Percentiles rank a stretch among this genome's conserved stretches.
phyloP scores from a whole-genome alignment of 2,329 filamentous ascomycete genomes.

The Cadophora sp. region DNA sequence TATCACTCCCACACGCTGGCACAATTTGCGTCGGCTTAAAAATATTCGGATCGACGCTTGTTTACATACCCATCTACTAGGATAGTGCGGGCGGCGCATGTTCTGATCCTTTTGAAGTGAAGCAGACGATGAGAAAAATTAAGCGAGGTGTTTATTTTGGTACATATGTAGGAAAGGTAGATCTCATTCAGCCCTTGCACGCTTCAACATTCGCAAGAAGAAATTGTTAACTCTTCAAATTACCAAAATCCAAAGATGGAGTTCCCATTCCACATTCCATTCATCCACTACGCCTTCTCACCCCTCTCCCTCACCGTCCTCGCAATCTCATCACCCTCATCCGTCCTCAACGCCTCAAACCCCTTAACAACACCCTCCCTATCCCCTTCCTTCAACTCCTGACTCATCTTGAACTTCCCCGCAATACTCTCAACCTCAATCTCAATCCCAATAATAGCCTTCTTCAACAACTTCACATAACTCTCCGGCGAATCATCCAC shows the following conservation, averaged over 20 bases:
- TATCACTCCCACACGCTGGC: too few species aligned
- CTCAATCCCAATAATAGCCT: constrained; percentile 66
- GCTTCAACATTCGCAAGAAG: too few species aligned
- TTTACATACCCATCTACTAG: too few species aligned
- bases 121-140: too few species aligned
- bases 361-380: constrained; percentile 63
- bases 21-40: too few species aligned
- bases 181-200: too few species aligned
- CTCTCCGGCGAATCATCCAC: constrained; percentile 62
- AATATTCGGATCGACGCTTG: too few species aligned
- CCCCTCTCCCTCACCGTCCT: constrained; percentile 26
- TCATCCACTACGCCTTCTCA: constrained; percentile 4
- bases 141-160: neutral
- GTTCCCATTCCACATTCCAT: neutral
- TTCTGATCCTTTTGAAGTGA: too few species aligned
- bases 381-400: constrained; percentile 62
- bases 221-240: too few species aligned
- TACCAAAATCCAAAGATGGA: neutral
- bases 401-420: constrained; percentile 73
- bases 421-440: constrained; percentile 61
- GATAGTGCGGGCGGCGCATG: too few species aligned
- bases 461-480: constrained; percentile 64
- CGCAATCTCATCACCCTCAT: constrained; percentile 23
- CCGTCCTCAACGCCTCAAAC: constrained; percentile 53
- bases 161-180: too few species aligned